A percentile compares a stretch with the other conserved stretches of the same genome.
phyloP scores from a whole-genome alignment of 148 eudicot genomes.

The Diospyros lotus region DNA sequence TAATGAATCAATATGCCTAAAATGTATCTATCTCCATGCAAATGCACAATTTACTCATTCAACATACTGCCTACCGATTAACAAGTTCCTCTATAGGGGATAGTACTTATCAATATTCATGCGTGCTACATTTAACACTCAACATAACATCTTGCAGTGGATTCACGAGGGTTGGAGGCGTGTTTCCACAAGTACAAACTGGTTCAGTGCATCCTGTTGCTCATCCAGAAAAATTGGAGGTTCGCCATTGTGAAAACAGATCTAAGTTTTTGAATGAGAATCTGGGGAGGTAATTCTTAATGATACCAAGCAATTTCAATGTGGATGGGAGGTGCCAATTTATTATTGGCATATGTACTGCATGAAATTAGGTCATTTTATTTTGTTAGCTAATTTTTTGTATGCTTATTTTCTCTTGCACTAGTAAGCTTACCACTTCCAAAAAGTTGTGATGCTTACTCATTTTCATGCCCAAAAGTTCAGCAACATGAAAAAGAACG shows the following conservation, averaged over 20 bases:
- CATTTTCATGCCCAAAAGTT: too few relatives aligned
- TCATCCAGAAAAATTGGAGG: conserved; percentile 24
- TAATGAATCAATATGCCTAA: background rate
- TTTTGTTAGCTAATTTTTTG: background rate
- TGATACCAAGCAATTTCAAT: background rate
- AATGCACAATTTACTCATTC: background rate
- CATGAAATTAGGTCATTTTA: background rate
- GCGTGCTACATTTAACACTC: background rate
- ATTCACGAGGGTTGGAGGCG: conserved; percentile 30
- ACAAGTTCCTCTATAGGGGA: background rate
- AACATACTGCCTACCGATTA: background rate
- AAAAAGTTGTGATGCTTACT: background rate
- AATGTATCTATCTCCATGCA: background rate
- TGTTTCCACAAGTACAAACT: conserved; percentile 21
- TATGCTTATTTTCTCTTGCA: background rate
- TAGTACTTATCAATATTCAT: background rate
- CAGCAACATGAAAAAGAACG: too few relatives aligned
- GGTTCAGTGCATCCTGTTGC: conserved; percentile 25
- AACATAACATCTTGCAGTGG: conserved; percentile 30
- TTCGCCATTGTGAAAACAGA: conserved; percentile 23
- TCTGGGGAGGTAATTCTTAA: conserved; percentile 37
- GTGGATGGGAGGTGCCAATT: background rate
- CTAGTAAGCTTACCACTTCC: background rate
- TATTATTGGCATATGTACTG: background rate
- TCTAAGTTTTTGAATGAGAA: conserved; percentile 26